Evolutionary conservation across 495 filamentous ascomycete species (phyloP).

Genomic region (Thozetella sp.): DNA sequence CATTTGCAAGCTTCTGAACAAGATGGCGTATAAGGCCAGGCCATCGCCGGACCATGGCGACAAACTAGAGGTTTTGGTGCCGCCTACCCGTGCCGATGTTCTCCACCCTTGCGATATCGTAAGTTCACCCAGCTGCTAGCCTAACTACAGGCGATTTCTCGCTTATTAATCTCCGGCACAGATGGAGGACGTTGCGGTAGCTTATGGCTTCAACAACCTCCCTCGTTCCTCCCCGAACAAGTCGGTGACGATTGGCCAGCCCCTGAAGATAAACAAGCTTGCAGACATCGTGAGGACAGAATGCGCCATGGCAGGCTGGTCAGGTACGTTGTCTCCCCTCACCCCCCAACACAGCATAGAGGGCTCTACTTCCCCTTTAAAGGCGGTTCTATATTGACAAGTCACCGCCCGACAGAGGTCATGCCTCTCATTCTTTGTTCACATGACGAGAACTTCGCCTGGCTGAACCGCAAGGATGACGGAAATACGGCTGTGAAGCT

Average conservation of each 20-base stretch:
- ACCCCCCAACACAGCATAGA: background rate
- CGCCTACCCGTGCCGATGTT: conserved; percentile 89
- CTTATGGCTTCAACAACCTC: conserved; percentile 94
- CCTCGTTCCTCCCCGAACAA: conserved; percentile 82
- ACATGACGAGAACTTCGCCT: conserved; percentile 97
- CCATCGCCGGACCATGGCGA: conserved; percentile 70
- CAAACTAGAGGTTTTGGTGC: conserved; percentile 74
- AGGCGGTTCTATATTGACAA: too few relatives aligned
- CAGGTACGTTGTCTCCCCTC: background rate
- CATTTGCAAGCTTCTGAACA: conserved; percentile 74
- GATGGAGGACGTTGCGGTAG: conserved; percentile 97
- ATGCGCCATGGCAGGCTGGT: conserved; percentile 91
- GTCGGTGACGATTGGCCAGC: conserved; percentile 80
- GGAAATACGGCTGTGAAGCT: conserved; percentile 84
- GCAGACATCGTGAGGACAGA: conserved; percentile 89
- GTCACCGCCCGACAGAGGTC: conserved; percentile 62
- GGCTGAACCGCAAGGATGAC: conserved; percentile 91
- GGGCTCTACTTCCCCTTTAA: too few relatives aligned
- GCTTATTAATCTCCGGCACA: conserved; percentile 7
- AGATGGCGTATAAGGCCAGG: conserved; percentile 81
- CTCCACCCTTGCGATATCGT: conserved; percentile 91
- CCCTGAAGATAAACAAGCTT: conserved; percentile 92
- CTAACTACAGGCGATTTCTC: background rate
- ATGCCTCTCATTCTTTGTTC: conserved; percentile 97
- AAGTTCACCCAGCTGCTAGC: conserved; percentile 1